Base-by-base conservation (phyloP, 148 eudicot species). In the Drosera capensis region DNA sequence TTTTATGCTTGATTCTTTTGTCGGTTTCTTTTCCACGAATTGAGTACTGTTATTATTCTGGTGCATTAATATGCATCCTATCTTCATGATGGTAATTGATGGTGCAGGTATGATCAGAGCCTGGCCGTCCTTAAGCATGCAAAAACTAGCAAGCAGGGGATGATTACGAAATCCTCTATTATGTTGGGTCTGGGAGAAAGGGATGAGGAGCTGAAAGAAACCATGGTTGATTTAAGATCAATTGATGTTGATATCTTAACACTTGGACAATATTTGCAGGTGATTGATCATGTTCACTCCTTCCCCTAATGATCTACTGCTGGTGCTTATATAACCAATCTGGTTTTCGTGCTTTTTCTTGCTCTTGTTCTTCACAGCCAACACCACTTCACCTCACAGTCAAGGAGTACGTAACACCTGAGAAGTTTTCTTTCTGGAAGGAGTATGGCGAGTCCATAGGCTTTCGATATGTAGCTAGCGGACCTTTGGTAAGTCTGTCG, bases 131-230 rank as follows among this genome's bases (percentile, higher is more conserved):
- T 87, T 17, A 79, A 74, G 62, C 82, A 87, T 68, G 96, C 94
- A 42, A 87, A 87, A 63, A 46, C 57, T 22, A 60, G 67, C 59
- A 82, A 82, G 66, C 71, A 72, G 62, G 94, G 94, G 60, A 79
- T 87, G 96, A 74, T 87, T 22, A 82, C 96, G 14, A 87, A 87
- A 70, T 57, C 96, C 24, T 87, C 94, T 7, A 71, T 87, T 58
- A 87, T 87, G 96, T 51, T 87, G 53, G 96, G 96, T 46, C 96
- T 82, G 38, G 96, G 96, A 40, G 96, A 87, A 70, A 67, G 80
- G 47, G 96, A 87, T 55, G 82, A 82, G 28, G 94, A 87, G 59
- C 41, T 79, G 49, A 82, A 72, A 67, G 65, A 77, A 77, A 41
- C 86, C 40, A 79, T 87, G 94, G 72, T 71, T 61, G 86, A 87